Evolutionary conservation across 169 alveolate species (phyloP).

Genomic region (Eimeria sp.): DNA sequence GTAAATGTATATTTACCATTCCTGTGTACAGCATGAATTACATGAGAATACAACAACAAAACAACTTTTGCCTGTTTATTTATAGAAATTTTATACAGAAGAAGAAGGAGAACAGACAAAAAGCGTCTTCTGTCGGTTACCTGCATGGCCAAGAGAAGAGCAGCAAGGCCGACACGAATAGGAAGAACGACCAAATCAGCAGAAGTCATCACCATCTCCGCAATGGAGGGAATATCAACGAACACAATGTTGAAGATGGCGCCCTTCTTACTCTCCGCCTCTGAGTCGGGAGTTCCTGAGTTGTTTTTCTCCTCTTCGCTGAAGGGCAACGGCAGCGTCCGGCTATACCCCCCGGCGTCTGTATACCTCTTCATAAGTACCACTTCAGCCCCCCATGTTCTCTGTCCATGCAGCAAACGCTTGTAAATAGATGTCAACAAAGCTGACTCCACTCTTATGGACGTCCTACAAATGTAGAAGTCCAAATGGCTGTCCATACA

Average conservation of each 20-base stretch:
- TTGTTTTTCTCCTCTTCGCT: neutral
- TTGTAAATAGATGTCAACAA: constrained; percentile 52
- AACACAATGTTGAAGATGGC: constrained; percentile 50
- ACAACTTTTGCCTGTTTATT: too few species aligned
- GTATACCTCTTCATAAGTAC: neutral
- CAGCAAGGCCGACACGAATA: constrained; percentile 35
- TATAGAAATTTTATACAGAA: too few species aligned
- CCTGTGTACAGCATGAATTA: too few species aligned
- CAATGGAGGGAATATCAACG: constrained; percentile 78
- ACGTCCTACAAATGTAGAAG: constrained; percentile 60
- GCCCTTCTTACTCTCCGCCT: neutral
- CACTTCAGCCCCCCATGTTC: constrained; percentile 7
- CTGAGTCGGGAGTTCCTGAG: neutral
- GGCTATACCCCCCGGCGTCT: neutral
- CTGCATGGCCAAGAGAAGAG: constrained; percentile 56
- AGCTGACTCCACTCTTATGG: constrained; percentile 61
- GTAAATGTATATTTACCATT: too few species aligned
- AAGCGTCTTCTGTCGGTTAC: neutral
- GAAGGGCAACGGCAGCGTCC: neutral
- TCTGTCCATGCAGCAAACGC: constrained; percentile 27
- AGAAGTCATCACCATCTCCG: constrained; percentile 53
- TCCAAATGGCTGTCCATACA: constrained; percentile 57
- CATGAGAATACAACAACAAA: too few species aligned
- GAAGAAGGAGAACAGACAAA: neutral
- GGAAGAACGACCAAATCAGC: constrained; percentile 62